Evolutionary conservation across 2,329 filamentous ascomycete species (phyloP).

Genomic region (Penicillium sp.): DNA sequence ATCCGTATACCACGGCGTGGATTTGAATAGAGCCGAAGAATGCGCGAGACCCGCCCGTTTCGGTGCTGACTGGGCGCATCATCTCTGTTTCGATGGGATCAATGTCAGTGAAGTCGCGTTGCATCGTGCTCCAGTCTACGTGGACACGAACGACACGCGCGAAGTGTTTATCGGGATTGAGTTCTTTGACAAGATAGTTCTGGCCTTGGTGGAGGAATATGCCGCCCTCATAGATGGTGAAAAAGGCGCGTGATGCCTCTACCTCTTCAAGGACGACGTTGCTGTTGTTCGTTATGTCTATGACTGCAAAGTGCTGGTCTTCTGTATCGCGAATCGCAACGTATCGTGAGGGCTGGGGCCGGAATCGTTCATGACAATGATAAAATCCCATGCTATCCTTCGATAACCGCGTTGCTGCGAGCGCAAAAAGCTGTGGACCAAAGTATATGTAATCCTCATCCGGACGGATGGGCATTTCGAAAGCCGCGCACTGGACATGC

Average conservation of each 20-base stretch:
- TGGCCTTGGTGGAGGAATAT: slow-evolving; percentile 97
- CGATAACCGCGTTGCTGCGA: slow-evolving; percentile 75
- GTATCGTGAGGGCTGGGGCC: slow-evolving; percentile 78
- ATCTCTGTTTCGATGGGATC: slow-evolving; percentile 92
- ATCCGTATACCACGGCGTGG: slow-evolving; percentile 87
- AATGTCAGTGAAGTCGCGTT: slow-evolving; percentile 91
- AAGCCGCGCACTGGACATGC: slow-evolving; percentile 92
- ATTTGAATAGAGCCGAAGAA: slow-evolving; percentile 89
- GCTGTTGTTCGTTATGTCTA: slow-evolving; percentile 77
- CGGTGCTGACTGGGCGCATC: slow-evolving; percentile 69
- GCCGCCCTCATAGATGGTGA: slow-evolving; percentile 94
- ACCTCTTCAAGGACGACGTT: slow-evolving; percentile 92
- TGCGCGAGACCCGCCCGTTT: slow-evolving; percentile 65
- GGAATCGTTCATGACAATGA: slow-evolving; percentile 86
- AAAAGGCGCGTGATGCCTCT: slow-evolving; percentile 93
- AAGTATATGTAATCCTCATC: slow-evolving; percentile 79
- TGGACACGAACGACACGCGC: slow-evolving; percentile 87
- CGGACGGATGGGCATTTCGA: slow-evolving; percentile 89
- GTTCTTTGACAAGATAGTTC: slow-evolving; percentile 89
- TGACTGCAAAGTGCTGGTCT: slow-evolving; percentile 90
- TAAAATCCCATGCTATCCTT: slow-evolving; percentile 80
- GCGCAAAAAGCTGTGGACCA: slow-evolving; percentile 69
- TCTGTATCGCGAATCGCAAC: slow-evolving; percentile 89
- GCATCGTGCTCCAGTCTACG: slow-evolving; percentile 93
- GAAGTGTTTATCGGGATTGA: slow-evolving; percentile 76